A percentile compares a stretch with the other conserved stretches of the same genome.
Conservation (phyloP, 2,329 filamentous ascomycete species). For the Talaromyces sp. region DNA sequence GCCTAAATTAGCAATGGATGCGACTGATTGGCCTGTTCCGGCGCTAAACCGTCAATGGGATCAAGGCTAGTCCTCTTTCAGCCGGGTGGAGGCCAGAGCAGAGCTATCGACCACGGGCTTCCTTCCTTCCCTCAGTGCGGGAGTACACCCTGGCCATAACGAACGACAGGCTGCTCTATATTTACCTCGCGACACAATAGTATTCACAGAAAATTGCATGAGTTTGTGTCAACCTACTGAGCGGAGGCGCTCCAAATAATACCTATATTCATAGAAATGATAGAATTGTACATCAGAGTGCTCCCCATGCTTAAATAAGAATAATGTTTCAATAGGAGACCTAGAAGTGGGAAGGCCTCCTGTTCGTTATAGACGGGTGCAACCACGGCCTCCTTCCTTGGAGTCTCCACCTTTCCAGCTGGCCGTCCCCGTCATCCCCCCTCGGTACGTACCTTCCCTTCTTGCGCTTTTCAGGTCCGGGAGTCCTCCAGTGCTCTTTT, state of each 20-base stretch:
- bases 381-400: not conserved
- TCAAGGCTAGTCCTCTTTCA: not conserved
- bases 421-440: conserved; percentile 1
- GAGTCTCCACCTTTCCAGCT: conserved; percentile 1
- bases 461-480: not conserved
- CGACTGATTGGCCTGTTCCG: not conserved
- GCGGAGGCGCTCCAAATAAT: no score
- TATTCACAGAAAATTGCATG: no score
- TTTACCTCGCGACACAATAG: no score
- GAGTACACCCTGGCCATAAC: no score
- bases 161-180: no score
- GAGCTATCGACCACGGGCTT: conserved; percentile 3
- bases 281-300: no score
- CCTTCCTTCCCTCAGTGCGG: not conserved
- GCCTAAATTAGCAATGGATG: not conserved
- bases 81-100: not conserved
- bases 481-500: not conserved
- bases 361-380: not conserved
- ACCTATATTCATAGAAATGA: no score
- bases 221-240: no score
- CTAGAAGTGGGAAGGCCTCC: no score
- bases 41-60: not conserved
- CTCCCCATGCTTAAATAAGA: no score
- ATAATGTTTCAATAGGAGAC: no score
- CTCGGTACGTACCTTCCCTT: conserved; percentile 2